These are phyloP conservation scores for Spathaspora sp. DNA, from an alignment of 805 yeast genomes.

Conservation along the genomic window DNA sequence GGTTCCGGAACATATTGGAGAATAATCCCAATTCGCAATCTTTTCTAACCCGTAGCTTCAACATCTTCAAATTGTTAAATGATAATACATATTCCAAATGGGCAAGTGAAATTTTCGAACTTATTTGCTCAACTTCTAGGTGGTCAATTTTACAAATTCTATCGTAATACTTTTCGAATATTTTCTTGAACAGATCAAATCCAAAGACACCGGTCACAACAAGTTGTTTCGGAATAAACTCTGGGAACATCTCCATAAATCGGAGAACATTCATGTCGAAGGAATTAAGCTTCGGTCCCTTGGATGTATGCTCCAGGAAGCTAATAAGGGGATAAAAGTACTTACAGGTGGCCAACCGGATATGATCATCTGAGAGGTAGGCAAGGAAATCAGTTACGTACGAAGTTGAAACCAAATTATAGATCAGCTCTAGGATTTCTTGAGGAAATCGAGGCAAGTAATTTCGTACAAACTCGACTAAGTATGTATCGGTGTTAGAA, in stretches of 20 bases:
- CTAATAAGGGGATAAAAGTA: too few species aligned
- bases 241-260: not conserved
- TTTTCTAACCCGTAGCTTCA: too few species aligned
- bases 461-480: too few species aligned
- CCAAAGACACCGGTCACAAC: not conserved
- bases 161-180: not conserved
- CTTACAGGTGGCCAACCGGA: not conserved
- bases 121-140: not conserved
- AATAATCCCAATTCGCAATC: too few species aligned
- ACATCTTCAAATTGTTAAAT: not conserved
- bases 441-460: too few species aligned
- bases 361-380: not conserved
- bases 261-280: not conserved
- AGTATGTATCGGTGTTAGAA: too few species aligned
- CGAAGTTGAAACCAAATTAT: too few species aligned
- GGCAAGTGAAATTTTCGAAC: too few species aligned
- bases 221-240: not conserved
- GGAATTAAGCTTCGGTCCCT: not conserved
- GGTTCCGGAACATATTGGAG: too few species aligned
- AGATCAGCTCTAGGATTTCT: too few species aligned
- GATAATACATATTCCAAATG: not conserved
- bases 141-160: not conserved
- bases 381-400: too few species aligned
- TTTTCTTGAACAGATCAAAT: not conserved
- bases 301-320: not conserved